Evolutionary conservation across 2,329 filamentous ascomycete genomes (phyloP).

Genomic region (Chaetomiaceae sp.): DNA sequence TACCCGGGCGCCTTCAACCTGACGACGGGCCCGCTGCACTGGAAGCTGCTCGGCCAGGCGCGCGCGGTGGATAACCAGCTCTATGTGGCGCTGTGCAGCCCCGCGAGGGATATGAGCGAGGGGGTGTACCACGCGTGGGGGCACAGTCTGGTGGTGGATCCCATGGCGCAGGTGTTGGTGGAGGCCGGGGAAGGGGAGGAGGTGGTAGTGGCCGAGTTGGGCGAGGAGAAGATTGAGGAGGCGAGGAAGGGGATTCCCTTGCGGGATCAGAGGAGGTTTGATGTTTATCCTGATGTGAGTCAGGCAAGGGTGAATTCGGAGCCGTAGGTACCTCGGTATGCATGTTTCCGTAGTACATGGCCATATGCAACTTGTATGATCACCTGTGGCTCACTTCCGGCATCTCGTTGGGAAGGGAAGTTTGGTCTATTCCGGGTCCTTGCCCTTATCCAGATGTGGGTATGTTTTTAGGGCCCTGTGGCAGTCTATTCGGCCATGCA

Average conservation of each 20-base stretch:
- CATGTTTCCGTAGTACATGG: too few relatives aligned
- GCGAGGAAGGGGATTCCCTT: constrained; percentile 80
- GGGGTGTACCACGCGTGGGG: constrained; percentile 89
- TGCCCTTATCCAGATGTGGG: neutral
- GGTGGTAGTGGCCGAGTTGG: constrained; percentile 69
- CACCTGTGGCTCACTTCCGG: neutral
- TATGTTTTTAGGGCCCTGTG: neutral
- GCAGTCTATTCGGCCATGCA: neutral
- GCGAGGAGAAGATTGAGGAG: constrained; percentile 64
- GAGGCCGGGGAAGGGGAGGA: constrained; percentile 76
- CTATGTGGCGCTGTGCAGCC: constrained; percentile 89
- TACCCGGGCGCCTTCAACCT: constrained; percentile 98
- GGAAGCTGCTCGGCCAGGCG: constrained; percentile 76
- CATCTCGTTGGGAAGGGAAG: neutral
- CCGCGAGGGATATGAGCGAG: constrained; percentile 72
- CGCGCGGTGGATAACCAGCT: constrained; percentile 91
- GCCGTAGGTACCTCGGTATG: too few relatives aligned
- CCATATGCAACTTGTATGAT: neutral
- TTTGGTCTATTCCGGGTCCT: constrained; percentile 8
- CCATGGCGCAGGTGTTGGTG: constrained; percentile 74
- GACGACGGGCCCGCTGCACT: constrained; percentile 88
- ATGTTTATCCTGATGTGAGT: constrained; percentile 91
- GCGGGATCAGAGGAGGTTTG: constrained; percentile 79
- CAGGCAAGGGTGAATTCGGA: constrained; percentile 44
- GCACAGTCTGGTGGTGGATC: constrained; percentile 83